Evolutionary conservation across 2,329 filamentous ascomycete species (phyloP), one percentile per base, ranked within the genome.

Genomic region (Penicillium sp.): DNA sequence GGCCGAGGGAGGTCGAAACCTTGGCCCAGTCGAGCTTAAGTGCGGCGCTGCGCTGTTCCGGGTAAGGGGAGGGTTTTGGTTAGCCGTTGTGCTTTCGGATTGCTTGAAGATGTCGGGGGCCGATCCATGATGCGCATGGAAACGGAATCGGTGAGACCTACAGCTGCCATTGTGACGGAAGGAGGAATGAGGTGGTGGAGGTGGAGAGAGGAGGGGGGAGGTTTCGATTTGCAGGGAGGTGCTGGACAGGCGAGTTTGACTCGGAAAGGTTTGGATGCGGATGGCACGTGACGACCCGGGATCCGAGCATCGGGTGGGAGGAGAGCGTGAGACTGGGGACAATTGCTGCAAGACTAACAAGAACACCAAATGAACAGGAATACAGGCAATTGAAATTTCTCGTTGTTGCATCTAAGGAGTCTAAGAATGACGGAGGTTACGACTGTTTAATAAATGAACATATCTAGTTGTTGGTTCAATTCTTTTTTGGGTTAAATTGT

Each of bases 11-110:
- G 82, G 87, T 88, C 82, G 90, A 90, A 77, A 99, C 88, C 84
- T 96, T 95, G 83, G 88, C 88, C 95, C 95, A 99, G 89, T 99
- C 95, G 86, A 99, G 88, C 88, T 98, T 99, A 83, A 96, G 88
- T 82, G 94, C 93, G 85, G 94, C 93, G 87, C 92, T 97, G 87
- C 93, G 91, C 94, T 98, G 74, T 74, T 59, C 61, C 61, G 61
- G 61, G 59, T 61, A 64, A 68, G 63, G 43, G 62, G 51, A 53
- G 46, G 38, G 45, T 51, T 53, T 53, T 40, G 40, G 69, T 71
- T 69, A 72, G 68, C 66, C 65, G 65, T 56, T 69, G n/a, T 54
- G 33, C 43, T 46, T 22, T 46, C 43, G 22, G 37, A 19, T 26
- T 8, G 10, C n/a, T 26, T 45, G 25, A 43, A 22, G 19, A 33